Percentiles rank a stretch among this genome's conserved stretches.
These are phyloP conservation scores for Cutaneotrichosporon dermatis DNA, from an alignment of 1,284 basidiomycete species.

Conservation along the genomic window DNA sequence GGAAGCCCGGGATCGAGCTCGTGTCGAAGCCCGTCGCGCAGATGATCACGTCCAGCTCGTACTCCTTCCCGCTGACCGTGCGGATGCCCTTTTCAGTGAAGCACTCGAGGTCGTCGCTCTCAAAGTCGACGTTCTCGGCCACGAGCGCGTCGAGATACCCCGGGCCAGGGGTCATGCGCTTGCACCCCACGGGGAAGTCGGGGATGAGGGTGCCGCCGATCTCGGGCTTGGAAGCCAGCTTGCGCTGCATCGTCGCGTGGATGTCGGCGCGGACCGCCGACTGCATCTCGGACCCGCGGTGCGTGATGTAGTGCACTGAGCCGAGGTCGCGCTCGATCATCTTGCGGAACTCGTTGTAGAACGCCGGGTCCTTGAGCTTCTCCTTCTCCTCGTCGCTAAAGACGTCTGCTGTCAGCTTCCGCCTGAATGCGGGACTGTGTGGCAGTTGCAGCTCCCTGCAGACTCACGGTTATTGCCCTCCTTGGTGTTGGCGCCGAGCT, in stretches of 20 bases:
- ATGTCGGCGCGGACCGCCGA: background rate
- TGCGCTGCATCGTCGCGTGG: conserved; percentile 19
- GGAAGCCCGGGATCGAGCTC: conserved; percentile 30
- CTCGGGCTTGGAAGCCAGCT: conserved; percentile 22
- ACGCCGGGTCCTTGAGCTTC: conserved; percentile 18
- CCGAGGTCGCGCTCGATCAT: conserved; percentile 33
- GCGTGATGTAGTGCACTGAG: conserved; percentile 25
- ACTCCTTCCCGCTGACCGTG: conserved; percentile 20
- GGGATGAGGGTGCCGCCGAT: conserved; percentile 25
- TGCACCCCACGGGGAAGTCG: conserved; percentile 33
- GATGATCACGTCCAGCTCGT: conserved; percentile 31
- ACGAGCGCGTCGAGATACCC: conserved; percentile 43
- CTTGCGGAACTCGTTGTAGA: conserved; percentile 28
- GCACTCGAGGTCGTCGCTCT: conserved; percentile 19
- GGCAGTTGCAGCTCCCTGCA: no score
- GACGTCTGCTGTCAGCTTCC: conserved; percentile 7
- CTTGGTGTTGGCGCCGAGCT: conserved; percentile 10
- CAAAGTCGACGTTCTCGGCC: conserved; percentile 32
- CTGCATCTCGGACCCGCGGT: conserved; percentile 17
- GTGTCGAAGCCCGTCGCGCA: conserved; percentile 42
- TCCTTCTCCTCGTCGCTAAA: conserved; percentile 32
- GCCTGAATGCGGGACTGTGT: no score
- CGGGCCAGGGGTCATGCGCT: conserved; percentile 39
- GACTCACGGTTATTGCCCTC: conserved; percentile 8
- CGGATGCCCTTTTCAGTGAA: conserved; percentile 30